Base-by-base conservation (phyloP, 2,329 filamentous ascomycete genomes). In the Aspergillus tubingensis region DNA sequence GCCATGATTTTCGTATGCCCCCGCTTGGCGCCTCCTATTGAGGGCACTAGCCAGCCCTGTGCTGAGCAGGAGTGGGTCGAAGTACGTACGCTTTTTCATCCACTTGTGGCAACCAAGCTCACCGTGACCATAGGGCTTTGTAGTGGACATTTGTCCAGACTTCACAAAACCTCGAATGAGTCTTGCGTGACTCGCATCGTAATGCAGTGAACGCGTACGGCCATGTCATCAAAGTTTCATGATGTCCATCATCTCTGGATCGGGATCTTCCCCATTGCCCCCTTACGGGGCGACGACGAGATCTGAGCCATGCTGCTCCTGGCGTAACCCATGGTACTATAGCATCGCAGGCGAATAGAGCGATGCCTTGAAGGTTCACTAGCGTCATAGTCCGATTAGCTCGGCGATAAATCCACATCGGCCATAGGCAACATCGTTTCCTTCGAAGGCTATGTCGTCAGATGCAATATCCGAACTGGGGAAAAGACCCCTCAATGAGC, bases 51-150 rank as follows among this genome's bases (percentile, higher is more conserved):
- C 41, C 25, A 50, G 47, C 47, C 47, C 47, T 50, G 47, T 27
- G 47, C 47, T 50, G 47, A 30, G 8, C 25, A 30, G 25, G 11
- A 50, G 47, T 50, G 47, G 47, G 47, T 50, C 47, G 15, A 32
- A 50, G 47, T 50, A 50, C 47, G 47, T 50, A 50, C 30, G 47
- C 47, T n/a, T 50, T n/a, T 50, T 50, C 47, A 50, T 50, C 47
- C 47, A 50, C 47, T 50, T 50, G 47, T 50, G 47, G 47, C 47
- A 50, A 50, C 25, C 25, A 30, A 10, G 11, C 25, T 49, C 44
- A 49, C 47, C 47, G 8, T 8, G n/a, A 27, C 47, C 13, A 50
- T 32, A 27, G 8, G 25, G n/a, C 13, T 17, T 6, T 27, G 10
- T 3, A 23, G 47, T 10, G 47, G 8, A 17, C 25, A 30, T 19